Conservation (phyloP, 345 rosid species). For the Noccaea bulbosa region DNA sequence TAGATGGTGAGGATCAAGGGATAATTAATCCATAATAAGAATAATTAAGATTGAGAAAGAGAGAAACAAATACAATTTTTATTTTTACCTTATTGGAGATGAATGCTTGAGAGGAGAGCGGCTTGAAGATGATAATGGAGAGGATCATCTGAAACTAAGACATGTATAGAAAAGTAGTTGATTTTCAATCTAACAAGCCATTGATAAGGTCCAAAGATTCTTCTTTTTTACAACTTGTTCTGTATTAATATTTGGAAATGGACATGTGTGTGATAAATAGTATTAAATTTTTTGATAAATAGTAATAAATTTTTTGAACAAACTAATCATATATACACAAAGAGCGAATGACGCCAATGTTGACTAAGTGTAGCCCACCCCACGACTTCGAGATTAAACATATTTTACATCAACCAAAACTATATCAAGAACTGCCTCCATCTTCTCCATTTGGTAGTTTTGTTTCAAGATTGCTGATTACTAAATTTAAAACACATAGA, state of each 20-base stretch:
- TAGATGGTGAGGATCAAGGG: background rate
- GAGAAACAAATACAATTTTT: background rate
- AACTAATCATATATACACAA: too few relatives aligned
- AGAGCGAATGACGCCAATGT: conserved; percentile 19
- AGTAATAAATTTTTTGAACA: background rate
- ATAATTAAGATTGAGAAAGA: conserved; percentile 16
- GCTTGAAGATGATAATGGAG: conserved; percentile 23
- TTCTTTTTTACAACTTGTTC: conserved; percentile 18
- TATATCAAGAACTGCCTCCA: background rate
- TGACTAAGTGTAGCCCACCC: conserved; percentile 32
- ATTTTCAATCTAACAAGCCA: conserved; percentile 29
- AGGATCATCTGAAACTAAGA: conserved; percentile 31
- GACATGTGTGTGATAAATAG: conserved; percentile 5
- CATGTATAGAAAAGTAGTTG: conserved; percentile 30
- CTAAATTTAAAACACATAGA: too few relatives aligned
- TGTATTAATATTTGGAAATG: conserved; percentile 13
- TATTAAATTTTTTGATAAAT: background rate
- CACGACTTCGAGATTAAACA: conserved; percentile 7
- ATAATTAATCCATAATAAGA: conserved; percentile 11
- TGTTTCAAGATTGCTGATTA: too few relatives aligned
- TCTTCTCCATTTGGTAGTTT: too few relatives aligned
- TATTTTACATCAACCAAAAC: conserved; percentile 8
- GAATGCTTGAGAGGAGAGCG: conserved; percentile 3
- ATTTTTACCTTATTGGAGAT: conserved; percentile 15
- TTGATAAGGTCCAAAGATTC: conserved; percentile 29